A percentile compares a stretch with the other conserved stretches of the same genome.
These are phyloP conservation scores for Acer yangbiense DNA, from an alignment of 345 rosid genomes.

Conservation along the genomic window DNA sequence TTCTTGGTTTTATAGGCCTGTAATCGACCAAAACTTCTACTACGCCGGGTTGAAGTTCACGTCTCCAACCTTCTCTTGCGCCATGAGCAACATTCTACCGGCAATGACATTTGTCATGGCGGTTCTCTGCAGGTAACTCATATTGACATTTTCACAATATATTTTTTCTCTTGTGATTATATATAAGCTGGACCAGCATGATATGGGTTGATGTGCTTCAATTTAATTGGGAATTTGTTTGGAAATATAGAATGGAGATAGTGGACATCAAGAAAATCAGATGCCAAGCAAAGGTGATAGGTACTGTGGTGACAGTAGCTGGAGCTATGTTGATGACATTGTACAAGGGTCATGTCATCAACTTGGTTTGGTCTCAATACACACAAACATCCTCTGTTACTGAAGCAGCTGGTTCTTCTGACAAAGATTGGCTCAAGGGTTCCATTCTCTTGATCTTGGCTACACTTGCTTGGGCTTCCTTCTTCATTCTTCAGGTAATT, in stretches of 20 bases:
- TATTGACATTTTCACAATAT: neutral
- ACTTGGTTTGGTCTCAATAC: slow-evolving; percentile 54
- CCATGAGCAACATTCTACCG: slow-evolving; percentile 89
- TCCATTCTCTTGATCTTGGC: slow-evolving; percentile 80
- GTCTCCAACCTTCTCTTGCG: slow-evolving; percentile 87
- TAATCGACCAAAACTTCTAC: slow-evolving; percentile 93
- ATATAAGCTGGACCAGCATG: neutral
- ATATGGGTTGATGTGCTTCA: neutral
- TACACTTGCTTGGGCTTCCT: slow-evolving; percentile 88
- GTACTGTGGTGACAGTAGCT: slow-evolving; percentile 70
- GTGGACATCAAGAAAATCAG: slow-evolving; percentile 64
- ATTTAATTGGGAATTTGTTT: neutral
- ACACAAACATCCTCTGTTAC: slow-evolving; percentile 19
- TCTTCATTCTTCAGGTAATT: slow-evolving; percentile 73
- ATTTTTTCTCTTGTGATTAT: neutral
- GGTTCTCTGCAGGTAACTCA: slow-evolving; percentile 45
- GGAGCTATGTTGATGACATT: slow-evolving; percentile 91
- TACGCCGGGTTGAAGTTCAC: slow-evolving; percentile 88
- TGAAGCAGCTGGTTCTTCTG: slow-evolving; percentile 25
- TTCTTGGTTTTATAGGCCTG: slow-evolving; percentile 54
- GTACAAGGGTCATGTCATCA: slow-evolving; percentile 71
- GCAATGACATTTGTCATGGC: slow-evolving; percentile 88
- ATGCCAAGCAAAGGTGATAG: slow-evolving; percentile 77
- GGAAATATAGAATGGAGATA: slow-evolving; percentile 69
- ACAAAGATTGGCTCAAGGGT: slow-evolving; percentile 71